These are phyloP conservation scores for Haplosporangium sp. DNA, from an alignment of 371 early-diverging fungal genomes.

Conservation along the genomic window DNA sequence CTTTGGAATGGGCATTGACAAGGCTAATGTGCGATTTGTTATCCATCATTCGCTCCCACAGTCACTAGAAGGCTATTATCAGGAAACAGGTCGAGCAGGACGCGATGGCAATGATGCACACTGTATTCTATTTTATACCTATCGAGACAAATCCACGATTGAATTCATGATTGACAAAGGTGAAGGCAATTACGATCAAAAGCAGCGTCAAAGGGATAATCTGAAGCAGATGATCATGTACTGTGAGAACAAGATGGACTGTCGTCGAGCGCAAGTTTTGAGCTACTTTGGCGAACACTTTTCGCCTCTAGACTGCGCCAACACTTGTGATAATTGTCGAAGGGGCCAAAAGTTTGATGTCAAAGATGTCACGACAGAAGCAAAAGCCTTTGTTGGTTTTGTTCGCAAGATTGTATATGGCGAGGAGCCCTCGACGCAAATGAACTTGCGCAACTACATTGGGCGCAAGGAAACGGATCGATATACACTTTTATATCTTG, in stretches of 20 bases:
- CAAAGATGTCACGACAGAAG: conserved; percentile 71
- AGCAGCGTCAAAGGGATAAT: conserved; percentile 88
- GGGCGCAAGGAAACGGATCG: conserved; percentile 52
- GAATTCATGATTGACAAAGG: conserved; percentile 88
- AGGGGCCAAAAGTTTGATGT: conserved; percentile 34
- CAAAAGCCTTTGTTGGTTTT: conserved; percentile 64
- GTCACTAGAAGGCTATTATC: conserved; percentile 99
- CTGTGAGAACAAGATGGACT: conserved; percentile 96
- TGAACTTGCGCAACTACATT: conserved; percentile 41
- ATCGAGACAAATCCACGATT: conserved; percentile 80
- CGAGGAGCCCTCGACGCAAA: conserved; percentile 26
- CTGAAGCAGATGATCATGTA: conserved; percentile 91
- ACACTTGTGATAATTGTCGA: conserved; percentile 97
- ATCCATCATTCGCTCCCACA: conserved; percentile 97
- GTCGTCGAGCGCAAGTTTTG: conserved; percentile 93
- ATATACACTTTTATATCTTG: conserved; percentile 79
- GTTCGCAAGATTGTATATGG: conserved; percentile 56
- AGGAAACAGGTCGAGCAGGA: conserved; percentile 99
- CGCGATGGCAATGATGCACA: conserved; percentile 92
- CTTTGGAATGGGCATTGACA: conserved; percentile 99
- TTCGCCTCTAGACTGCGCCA: conserved; percentile 72
- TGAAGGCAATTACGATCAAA: conserved; percentile 87
- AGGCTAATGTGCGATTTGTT: conserved; percentile 98
- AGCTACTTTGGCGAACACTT: conserved; percentile 97
- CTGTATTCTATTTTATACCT: conserved; percentile 93